Evolutionary conservation across 2,329 filamentous ascomycete genomes (phyloP).

Genomic region (Beauveria brongniartii): DNA sequence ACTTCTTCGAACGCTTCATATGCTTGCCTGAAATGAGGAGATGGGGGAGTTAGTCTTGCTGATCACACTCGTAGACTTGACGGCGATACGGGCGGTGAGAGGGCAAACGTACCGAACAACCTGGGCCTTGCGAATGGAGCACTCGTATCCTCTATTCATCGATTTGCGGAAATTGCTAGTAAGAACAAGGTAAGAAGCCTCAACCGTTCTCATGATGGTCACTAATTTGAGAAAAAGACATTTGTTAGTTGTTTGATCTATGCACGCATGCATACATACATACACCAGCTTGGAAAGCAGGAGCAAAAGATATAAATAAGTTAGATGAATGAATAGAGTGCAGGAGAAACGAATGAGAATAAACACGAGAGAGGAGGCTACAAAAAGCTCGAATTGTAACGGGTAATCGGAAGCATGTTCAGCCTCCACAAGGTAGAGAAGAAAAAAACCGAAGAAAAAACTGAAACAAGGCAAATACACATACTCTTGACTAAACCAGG

Average conservation of each 20-base stretch:
- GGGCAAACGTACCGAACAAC: slow-evolving; percentile 48
- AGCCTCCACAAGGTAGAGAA: not conserved
- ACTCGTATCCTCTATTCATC: slow-evolving; percentile 45
- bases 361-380: not conserved
- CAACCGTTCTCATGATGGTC: slow-evolving; percentile 57
- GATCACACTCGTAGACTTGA: not conserved
- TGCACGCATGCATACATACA: not conserved
- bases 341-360: not conserved
- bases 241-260: not conserved
- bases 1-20: slow-evolving; percentile 62
- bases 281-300: not conserved
- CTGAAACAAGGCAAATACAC: slow-evolving; percentile 19
- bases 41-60: not conserved
- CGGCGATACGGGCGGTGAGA: not conserved
- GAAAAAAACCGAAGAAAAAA: not conserved
- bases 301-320: too few species aligned
- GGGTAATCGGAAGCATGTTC: not conserved
- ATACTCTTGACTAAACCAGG: slow-evolving; percentile 55
- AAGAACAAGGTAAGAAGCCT: slow-evolving; percentile 56
- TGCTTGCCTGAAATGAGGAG: slow-evolving; percentile 46
- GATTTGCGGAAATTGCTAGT: slow-evolving; percentile 42
- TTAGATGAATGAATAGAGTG: too few species aligned
- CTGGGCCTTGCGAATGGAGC: slow-evolving; percentile 52
- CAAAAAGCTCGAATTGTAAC: not conserved
- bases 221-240: slow-evolving; percentile 29